Percentiles rank a stretch among this genome's conserved stretches.
Conservation (phyloP, 1,139 yeast species). For the Sugiyamaella novakii region DNA sequence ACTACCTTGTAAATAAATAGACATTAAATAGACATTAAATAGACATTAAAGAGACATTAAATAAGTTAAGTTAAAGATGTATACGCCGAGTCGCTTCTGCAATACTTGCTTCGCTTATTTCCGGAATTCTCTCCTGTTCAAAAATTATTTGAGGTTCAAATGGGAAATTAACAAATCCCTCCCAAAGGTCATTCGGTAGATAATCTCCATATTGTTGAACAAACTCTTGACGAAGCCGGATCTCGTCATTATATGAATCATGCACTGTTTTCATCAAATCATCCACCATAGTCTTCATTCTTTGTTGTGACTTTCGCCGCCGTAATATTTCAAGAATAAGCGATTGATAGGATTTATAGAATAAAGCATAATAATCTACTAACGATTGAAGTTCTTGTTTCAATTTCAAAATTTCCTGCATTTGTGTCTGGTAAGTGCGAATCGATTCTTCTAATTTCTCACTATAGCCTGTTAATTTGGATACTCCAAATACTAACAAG, state of each 20-base stretch:
- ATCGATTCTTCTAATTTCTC: conserved; percentile 26
- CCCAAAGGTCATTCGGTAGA: conserved; percentile 58
- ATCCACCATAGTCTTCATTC: conserved; percentile 46
- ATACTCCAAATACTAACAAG: conserved; percentile 34
- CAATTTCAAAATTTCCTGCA: conserved; percentile 37
- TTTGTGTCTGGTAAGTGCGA: conserved; percentile 25
- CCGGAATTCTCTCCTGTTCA: conserved; percentile 31
- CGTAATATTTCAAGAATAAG: conserved; percentile 55
- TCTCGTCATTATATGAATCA: conserved; percentile 46
- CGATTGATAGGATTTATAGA: conserved; percentile 52
- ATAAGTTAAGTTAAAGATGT: conserved; percentile 8
- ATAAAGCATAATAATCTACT: conserved; percentile 52
- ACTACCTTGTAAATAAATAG: no score
- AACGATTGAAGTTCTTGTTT: conserved; percentile 40
- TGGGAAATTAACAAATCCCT: conserved; percentile 44
- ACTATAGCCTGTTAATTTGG: conserved; percentile 28
- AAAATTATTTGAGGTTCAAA: conserved; percentile 30
- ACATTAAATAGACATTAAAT: no score
- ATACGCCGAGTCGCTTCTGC: conserved; percentile 21
- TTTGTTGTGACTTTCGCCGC: conserved; percentile 46
- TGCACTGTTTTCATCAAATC: conserved; percentile 47
- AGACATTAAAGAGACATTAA: no score
- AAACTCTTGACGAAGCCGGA: conserved; percentile 46
- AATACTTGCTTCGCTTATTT: conserved; percentile 24
- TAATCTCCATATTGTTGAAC: conserved; percentile 51